These are phyloP conservation scores for Trametes maxima DNA, from an alignment of 768 basidiomycete species.

Conservation along the genomic window DNA sequence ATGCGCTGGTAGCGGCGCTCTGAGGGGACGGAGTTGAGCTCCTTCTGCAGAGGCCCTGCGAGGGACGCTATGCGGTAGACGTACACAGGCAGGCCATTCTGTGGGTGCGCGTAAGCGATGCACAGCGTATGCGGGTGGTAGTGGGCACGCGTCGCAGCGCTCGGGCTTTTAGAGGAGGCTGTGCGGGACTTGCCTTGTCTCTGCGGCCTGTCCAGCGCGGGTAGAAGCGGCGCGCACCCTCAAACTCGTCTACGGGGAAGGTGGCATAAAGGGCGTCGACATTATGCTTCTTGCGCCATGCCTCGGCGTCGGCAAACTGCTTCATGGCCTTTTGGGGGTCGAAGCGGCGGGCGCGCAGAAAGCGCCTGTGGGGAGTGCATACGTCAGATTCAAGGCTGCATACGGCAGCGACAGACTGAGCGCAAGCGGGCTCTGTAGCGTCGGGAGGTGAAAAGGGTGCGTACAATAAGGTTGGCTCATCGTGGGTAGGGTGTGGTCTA, in stretches of 20 bases:
- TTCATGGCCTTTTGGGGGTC: constrained; percentile 62
- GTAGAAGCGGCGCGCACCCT: constrained; percentile 63
- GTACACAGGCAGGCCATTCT: constrained; percentile 73
- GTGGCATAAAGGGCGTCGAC: constrained; percentile 64
- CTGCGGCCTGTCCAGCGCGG: constrained; percentile 81
- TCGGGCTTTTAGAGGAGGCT: not conserved
- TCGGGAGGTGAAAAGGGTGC: constrained; percentile 24
- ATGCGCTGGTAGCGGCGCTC: constrained; percentile 70
- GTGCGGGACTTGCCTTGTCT: constrained; percentile 55
- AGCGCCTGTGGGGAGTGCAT: constrained; percentile 53
- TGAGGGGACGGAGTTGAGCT: constrained; percentile 54
- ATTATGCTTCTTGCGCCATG: constrained; percentile 66
- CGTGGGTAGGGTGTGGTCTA: constrained; percentile 39
- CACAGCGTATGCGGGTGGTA: not conserved
- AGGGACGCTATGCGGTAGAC: constrained; percentile 76
- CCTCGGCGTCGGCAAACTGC: constrained; percentile 68
- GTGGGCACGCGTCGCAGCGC: not conserved
- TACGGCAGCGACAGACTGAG: not conserved
- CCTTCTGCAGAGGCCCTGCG: constrained; percentile 52
- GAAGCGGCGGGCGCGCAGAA: constrained; percentile 78
- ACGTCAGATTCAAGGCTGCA: not conserved
- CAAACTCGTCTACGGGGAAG: constrained; percentile 62
- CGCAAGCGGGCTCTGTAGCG: not conserved
- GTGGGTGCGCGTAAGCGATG: not conserved
- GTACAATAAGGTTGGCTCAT: constrained; percentile 58